These are phyloP conservation scores for Xylaria multiplex DNA, from an alignment of 2,329 filamentous ascomycete genomes.

Conservation along the genomic window DNA sequence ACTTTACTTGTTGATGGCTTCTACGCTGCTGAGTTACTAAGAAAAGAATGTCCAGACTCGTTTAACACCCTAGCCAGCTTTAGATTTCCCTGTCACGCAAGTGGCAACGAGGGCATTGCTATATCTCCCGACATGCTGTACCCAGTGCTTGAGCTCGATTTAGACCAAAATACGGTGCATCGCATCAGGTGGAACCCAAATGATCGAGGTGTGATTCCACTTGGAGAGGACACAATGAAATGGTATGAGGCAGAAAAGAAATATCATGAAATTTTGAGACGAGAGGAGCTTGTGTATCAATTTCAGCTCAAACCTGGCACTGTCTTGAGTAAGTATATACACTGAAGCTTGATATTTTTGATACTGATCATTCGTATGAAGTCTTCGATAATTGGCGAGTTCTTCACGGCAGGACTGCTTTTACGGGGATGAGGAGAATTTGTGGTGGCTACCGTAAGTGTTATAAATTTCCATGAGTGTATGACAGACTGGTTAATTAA, in stretches of 20 bases:
- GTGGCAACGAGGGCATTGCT: constrained; percentile 84
- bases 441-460: constrained; percentile 89
- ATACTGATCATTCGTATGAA: constrained; percentile 47
- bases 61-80: constrained; percentile 67
- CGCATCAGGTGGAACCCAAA: constrained; percentile 94
- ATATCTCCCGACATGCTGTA: constrained; percentile 77
- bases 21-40: constrained; percentile 71
- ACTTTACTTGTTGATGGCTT: constrained; percentile 91
- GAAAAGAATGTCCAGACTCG: constrained; percentile 61
- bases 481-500: constrained; percentile 7
- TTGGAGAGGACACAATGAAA: constrained; percentile 55
- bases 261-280: constrained; percentile 76
- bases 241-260: constrained; percentile 86
- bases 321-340: constrained; percentile 71
- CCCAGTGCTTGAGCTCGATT: constrained; percentile 75
- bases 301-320: constrained; percentile 82
- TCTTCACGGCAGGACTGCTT: constrained; percentile 84
- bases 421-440: constrained; percentile 85
- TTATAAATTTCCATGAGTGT: constrained; percentile 1
- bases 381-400: constrained; percentile 98
- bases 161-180: constrained; percentile 48
- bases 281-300: constrained; percentile 76
- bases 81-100: constrained; percentile 81
- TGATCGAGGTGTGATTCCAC: constrained; percentile 78
- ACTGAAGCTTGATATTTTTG: neutral